phyloP scores from a whole-genome alignment of 75 land plant genomes.

The Pseudotsuga menziesii region DNA sequence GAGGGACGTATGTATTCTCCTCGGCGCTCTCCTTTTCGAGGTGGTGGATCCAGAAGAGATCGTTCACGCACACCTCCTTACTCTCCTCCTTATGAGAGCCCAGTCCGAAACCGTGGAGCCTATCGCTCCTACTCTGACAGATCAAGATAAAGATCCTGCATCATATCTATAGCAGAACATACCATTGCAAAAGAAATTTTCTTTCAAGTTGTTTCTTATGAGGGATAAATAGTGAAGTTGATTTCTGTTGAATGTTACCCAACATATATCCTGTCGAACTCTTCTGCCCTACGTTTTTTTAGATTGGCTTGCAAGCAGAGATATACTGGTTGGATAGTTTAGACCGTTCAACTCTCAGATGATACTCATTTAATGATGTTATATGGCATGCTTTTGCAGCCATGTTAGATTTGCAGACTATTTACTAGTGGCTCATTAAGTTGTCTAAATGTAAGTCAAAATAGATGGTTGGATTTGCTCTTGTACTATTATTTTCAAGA shows the following conservation, averaged over 20 bases:
- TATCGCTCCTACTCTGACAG: constrained; percentile 6
- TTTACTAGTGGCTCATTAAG: not conserved
- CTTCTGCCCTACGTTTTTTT: not conserved
- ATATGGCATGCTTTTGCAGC: not conserved
- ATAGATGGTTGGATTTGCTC: no score
- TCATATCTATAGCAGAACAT: not conserved
- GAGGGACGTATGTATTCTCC: constrained; percentile 65
- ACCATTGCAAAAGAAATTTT: not conserved
- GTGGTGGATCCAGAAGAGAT: constrained; percentile 56
- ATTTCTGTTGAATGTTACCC: not conserved
- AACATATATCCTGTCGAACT: not conserved
- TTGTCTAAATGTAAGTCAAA: not conserved
- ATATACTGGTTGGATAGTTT: not conserved
- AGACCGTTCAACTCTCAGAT: not conserved
- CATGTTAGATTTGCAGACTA: not conserved
- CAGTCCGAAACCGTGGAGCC: constrained; percentile 22
- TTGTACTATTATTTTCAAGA: no score
- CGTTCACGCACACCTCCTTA: constrained; percentile 53
- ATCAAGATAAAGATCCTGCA: not conserved
- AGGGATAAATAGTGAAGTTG: not conserved
- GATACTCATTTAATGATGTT: not conserved
- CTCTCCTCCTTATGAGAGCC: constrained; percentile 65
- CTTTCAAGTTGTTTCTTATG: not conserved
- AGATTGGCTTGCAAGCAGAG: not conserved
- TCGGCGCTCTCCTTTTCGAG: constrained; percentile 44